Conservation (phyloP, 2,329 filamentous ascomycete genomes). For the Aureobasidium zeae region DNA sequence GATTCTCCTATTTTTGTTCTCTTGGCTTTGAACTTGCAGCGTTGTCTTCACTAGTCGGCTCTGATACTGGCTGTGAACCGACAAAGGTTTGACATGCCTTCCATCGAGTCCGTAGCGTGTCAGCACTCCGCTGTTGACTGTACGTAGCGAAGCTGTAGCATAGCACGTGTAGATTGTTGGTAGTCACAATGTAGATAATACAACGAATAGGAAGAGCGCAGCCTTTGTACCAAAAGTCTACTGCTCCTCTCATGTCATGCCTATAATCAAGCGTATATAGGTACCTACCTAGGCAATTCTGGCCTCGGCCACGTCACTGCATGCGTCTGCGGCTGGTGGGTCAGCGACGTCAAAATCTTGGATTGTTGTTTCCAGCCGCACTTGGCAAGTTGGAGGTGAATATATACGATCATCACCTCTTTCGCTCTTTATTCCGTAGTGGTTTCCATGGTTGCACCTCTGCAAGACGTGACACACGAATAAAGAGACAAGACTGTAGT, state of each 20-base stretch:
- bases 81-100: too few relatives aligned
- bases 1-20: not conserved
- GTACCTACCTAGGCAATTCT: too few relatives aligned
- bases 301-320: too few relatives aligned
- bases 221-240: not conserved
- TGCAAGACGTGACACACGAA: not conserved
- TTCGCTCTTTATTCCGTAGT: too few relatives aligned
- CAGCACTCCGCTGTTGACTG: too few relatives aligned
- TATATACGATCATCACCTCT: not conserved
- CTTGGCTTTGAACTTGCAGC: not conserved
- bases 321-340: not conserved
- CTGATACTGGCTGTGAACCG: not conserved
- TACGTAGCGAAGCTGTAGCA: not conserved
- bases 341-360: not conserved
- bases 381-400: slow-evolving; percentile 1
- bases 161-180: not conserved
- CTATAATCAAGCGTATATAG: not conserved
- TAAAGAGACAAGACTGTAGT: too few relatives aligned
- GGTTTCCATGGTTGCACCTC: too few relatives aligned
- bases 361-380: too few relatives aligned
- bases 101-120: too few relatives aligned
- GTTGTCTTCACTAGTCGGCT: not conserved
- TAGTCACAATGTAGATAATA: slow-evolving; percentile 1
- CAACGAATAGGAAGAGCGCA: not conserved
- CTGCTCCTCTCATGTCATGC: not conserved